phyloP scores from a whole-genome alignment of 441 rosid species.

The Bruguiera hainesii region DNA sequence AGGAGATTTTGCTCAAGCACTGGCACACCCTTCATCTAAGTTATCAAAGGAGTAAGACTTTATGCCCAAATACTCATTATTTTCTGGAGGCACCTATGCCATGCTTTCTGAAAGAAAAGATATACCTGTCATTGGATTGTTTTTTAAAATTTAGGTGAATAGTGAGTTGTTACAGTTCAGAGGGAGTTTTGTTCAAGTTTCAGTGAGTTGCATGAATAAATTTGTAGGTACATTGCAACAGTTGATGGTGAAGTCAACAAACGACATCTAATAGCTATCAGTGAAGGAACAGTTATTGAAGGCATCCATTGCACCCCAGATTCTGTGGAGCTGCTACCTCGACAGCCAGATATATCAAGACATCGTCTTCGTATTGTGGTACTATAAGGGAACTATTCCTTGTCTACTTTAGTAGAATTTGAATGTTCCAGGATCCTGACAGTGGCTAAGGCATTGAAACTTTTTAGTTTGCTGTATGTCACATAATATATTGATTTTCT shows the following conservation, averaged over 20 bases:
- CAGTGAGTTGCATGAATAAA: conserved; percentile 7
- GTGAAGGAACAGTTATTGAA: conserved; percentile 67
- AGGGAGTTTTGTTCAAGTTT: background rate
- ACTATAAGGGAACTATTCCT: conserved; percentile 4
- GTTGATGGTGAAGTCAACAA: conserved; percentile 61
- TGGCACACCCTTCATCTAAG: conserved; percentile 85
- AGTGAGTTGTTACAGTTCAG: background rate
- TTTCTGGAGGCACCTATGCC: background rate
- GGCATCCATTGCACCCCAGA: conserved; percentile 82
- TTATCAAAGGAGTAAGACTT: conserved; percentile 71
- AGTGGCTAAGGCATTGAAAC: background rate
- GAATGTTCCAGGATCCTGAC: background rate
- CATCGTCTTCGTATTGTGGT: conserved; percentile 87
- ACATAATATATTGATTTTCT: background rate
- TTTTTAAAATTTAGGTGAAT: background rate
- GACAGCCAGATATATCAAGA: conserved; percentile 61
- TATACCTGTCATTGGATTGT: background rate
- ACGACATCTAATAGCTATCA: conserved; percentile 59
- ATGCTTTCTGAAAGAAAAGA: background rate
- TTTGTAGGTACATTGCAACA: conserved; percentile 71
- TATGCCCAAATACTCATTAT: background rate
- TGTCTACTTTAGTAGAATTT: background rate
- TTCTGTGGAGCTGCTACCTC: conserved; percentile 76
- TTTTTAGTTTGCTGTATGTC: background rate
- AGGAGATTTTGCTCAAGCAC: conserved; percentile 85